A percentile compares a stretch with the other conserved stretches of the same genome.
Conservation (phyloP, 2,329 filamentous ascomycete genomes). For the Lasiodiplodia sp. region DNA sequence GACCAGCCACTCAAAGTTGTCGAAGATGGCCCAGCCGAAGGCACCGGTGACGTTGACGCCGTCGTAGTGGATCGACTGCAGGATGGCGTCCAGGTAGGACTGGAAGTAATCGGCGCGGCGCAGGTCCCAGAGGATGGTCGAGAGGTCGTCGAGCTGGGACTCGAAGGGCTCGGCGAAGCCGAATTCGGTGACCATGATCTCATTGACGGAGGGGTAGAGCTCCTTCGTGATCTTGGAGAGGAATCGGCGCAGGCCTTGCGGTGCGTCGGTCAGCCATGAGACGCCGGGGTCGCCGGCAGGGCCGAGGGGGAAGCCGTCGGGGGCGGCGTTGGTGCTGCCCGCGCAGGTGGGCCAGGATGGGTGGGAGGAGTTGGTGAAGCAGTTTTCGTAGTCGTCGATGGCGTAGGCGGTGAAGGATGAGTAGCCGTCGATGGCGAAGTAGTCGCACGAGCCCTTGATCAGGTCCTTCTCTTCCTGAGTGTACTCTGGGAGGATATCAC, state of each 20-base stretch:
- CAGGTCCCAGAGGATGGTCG: conserved; percentile 50
- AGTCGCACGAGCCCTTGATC: conserved; percentile 54
- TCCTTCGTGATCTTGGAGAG: conserved; percentile 52
- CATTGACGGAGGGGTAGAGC: conserved; percentile 52
- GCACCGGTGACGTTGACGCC: conserved; percentile 53
- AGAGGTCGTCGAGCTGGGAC: conserved; percentile 38
- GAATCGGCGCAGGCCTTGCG: conserved; percentile 49
- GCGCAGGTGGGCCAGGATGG: conserved; percentile 53
- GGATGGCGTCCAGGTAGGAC: conserved; percentile 51
- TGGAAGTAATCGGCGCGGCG: conserved; percentile 51
- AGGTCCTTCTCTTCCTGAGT: conserved; percentile 49
- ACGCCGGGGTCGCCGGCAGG: conserved; percentile 52
- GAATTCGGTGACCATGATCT: conserved; percentile 52
- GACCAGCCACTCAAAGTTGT: conserved; percentile 52
- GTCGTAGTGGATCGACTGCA: conserved; percentile 47
- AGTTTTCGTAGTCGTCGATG: conserved; percentile 40
- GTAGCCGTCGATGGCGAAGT: conserved; percentile 51
- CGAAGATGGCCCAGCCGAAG: conserved; percentile 51
- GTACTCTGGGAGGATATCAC: conserved; percentile 48
- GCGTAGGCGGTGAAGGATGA: conserved; percentile 41
- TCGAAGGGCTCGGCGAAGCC: conserved; percentile 54
- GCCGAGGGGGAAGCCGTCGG: conserved; percentile 55
- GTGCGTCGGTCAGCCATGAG: conserved; percentile 52
- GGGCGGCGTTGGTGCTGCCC: conserved; percentile 40
- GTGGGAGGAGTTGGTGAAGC: conserved; percentile 49